Base-by-base conservation (phyloP, 768 basidiomycete genomes). In the Omphalotus guepiniiformis region DNA sequence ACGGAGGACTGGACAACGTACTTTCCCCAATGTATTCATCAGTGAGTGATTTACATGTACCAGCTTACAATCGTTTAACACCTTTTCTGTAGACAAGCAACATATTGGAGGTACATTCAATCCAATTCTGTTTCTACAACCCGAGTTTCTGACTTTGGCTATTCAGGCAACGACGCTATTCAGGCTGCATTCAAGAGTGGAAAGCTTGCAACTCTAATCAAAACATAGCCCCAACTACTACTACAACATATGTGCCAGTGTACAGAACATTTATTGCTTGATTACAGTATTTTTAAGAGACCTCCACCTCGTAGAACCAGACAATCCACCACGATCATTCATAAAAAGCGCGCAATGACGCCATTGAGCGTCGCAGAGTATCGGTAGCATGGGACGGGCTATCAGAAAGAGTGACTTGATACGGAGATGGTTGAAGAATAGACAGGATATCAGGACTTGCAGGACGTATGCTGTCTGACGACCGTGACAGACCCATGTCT, bases 21-120 rank as follows among this genome's bases (percentile, higher is more conserved):
- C 74, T 16, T 80, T 81, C 3, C 79, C 79, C 32, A 76, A 76
- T 58, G 73, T 76, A 48, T 81, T 78, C 63, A 75, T 81, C 55
- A 68, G 75, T 76, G 36, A 39, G 78, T 23, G n/a, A n/a, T 15
- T 3, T 9, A 4, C 23, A 27, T 36, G 15, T 6, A 2, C 16
- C 18, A 13, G 11, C 30, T 50, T 13, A 49, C 45, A 6, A 28
- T 6, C 4, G n/a, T 30, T 34, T 19, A 21, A 32, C 25, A n/a
- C n/a, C 34, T 12, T 26, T 1, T 25, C 9, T 38, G 7, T 25
- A 69, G 66, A 68, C 52, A 57, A 67, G 53, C 56, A 65, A 54
- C 69, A 70, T 42, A 56, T 70, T 28, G 69, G 69, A 26, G 68
- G 59, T 61, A n/a, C n/a, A n/a, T 26, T 35, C 53, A 36, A n/a